Base-by-base conservation (phyloP, 176 grass and related monocot species). In the Juncus inflexus region DNA sequence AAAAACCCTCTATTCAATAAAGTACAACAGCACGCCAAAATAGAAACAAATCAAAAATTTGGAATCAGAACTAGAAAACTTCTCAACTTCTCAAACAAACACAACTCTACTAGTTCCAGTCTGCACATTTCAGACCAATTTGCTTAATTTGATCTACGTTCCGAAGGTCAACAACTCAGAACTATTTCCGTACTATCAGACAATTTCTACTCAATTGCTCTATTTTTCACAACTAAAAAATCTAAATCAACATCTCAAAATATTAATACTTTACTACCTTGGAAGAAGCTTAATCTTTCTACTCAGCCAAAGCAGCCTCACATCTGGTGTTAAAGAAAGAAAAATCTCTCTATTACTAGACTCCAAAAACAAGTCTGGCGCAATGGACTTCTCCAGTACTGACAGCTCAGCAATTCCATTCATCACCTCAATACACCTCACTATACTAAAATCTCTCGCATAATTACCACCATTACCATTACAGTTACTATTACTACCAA, bases 251-350 rank as follows among this genome's bases (percentile, higher is more conserved):
- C 2, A 56, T 42, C 15, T 60, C 38, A 72, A 60, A 43, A 50
- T 15, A 54, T 14, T 36, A 70, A 35, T 55, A 63, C 50, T 41
- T 55, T 52, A 42, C 61, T 28, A 65, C 40, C 74, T 77, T 10
- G 64, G 65, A 62, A 87, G 88, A 54, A 86, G 50, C 61, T 83
- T 81, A 63, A 91, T 81, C 75, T 91, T 87, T 74, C 88, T 77
- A 73, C 82, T 87, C 37, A 91, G 50, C 88, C 88, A 91, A 55
- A 91, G n/a, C 35, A 80, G 61, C 9, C 88, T 84, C 11, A 91
- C 83, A 0, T 91, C 88, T 4, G 57, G 60, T 2, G 65, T 61
- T 3, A 91, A 77, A 1, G 88, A 91, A 35, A 87, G 16, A 9
- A 91, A 91, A 52, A 91, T 86, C 56, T 91, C 88, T 50, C 88